Evolutionary conservation across 768 basidiomycete genomes (phyloP), one percentile per base, ranked within the genome.

Genomic region (Lactarius tabidus): DNA sequence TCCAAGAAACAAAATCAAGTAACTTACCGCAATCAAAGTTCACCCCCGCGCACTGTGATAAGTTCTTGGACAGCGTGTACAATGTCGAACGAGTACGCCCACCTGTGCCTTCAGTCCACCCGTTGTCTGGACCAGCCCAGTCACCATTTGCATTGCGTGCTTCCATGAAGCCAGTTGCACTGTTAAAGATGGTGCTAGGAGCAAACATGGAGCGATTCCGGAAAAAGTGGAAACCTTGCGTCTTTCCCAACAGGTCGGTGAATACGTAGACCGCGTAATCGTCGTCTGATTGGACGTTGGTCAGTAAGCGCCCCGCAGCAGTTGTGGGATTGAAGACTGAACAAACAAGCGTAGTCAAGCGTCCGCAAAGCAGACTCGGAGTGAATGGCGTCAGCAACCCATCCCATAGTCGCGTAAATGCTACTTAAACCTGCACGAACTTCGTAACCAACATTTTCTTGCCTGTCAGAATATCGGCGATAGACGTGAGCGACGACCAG

Each of bases 101-200:
- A 87, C 72, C 82, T 81, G 70, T 85, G 38, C 91, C 91, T 74
- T 94, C 91, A 0, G 91, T 93, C 88, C 90, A 94, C 0, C 91
- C 91, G 14, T 75, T 79, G 64, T 84, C 80, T 38, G 69, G 67
- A 12, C 91, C 90, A 3, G 90, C 90, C 87, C 87, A 92, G 14
- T 78, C 75, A 0, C 90, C 90, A 70, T 83, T 80, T 17, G 79
- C 79, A 61, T 88, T 86, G 57, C 87, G 80, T 0, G 90, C 91
- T 70, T 93, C 90, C 88, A 94, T 91, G 72, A 93, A 93, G 1
- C n/a, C n/a, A n/a, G n/a, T n/a, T n/a, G n/a, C n/a, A n/a, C n/a
- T n/a, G n/a, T n/a, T n/a, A n/a, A n/a, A n/a, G n/a, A n/a, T n/a
- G n/a, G n/a, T n/a, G n/a, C n/a, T n/a, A n/a, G n/a, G n/a, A n/a